Percentiles rank a stretch among this genome's conserved stretches.
Evolutionary conservation across 371 early-diverging fungal genomes (phyloP).

Genomic region (Saksenaea vasiformis): DNA sequence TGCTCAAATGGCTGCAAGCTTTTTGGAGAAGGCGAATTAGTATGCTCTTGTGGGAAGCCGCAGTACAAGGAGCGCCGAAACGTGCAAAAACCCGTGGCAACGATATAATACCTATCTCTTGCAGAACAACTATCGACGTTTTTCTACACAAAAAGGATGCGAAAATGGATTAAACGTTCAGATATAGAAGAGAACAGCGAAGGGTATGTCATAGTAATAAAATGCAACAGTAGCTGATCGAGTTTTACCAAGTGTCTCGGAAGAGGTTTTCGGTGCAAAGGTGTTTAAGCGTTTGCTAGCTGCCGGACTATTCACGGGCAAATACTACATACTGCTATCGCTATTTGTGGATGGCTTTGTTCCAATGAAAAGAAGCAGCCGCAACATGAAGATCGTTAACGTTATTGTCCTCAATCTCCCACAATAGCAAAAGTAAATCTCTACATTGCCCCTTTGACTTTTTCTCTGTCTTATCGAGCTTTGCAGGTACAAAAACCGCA

Average conservation of each 20-base stretch:
- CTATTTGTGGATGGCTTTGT: conserved; percentile 8
- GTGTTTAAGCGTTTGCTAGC: not conserved
- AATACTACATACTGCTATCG: not conserved
- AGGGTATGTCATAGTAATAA: too few relatives aligned
- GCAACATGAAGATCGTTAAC: conserved; percentile 1
- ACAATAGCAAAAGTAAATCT: not conserved
- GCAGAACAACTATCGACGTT: not conserved
- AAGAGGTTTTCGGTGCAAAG: not conserved
- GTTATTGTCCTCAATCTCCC: conserved; percentile 2
- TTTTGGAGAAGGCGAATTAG: not conserved
- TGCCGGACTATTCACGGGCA: not conserved
- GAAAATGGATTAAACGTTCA: too few relatives aligned
- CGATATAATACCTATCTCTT: not conserved
- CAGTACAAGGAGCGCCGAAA: not conserved
- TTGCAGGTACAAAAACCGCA: conserved; percentile 5
- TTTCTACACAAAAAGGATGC: not conserved
- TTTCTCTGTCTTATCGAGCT: not conserved
- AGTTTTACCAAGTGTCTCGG: not conserved
- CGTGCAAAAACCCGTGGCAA: not conserved
- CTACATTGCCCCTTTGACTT: too few relatives aligned
- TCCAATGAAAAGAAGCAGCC: not conserved
- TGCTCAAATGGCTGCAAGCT: not conserved
- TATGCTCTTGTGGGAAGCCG: not conserved
- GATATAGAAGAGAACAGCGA: too few relatives aligned
- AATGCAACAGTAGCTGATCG: not conserved